These are phyloP conservation scores for Aspergillus neoniger DNA, from an alignment of 2,329 filamentous ascomycete species.

Conservation along the genomic window DNA sequence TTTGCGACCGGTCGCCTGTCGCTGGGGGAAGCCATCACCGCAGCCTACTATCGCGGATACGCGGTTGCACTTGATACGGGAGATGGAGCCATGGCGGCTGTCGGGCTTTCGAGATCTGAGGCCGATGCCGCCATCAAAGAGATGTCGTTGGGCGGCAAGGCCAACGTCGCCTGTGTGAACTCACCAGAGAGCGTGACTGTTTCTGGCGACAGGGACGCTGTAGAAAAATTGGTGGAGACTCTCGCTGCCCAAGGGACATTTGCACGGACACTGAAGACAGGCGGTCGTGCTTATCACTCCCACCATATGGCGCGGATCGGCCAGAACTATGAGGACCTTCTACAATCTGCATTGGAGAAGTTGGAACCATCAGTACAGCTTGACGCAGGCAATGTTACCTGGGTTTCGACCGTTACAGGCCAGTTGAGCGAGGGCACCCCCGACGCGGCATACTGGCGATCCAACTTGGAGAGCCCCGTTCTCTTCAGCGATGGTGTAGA, in stretches of 20 bases:
- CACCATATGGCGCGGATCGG: conserved; percentile 21
- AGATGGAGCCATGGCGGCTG: no score
- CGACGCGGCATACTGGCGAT: conserved; percentile 6
- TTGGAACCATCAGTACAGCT: no score
- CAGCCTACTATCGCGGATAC: conserved; percentile 11
- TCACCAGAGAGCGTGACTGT: conserved; percentile 40
- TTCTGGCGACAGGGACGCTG: conserved; percentile 32
- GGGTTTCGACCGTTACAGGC: no score
- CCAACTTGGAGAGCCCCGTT: conserved; percentile 11
- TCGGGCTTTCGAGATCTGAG: no score
- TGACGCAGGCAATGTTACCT: no score
- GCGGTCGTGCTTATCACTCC: conserved; percentile 31
- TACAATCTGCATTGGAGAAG: no score
- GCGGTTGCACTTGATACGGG: no score
- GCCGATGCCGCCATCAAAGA: no score
- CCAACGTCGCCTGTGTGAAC: conserved; percentile 41
- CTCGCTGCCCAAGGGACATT: conserved; percentile 20
- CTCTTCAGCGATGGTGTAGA: conserved; percentile 7
- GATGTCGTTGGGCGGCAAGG: no score
- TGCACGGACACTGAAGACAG: conserved; percentile 23
- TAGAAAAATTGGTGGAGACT: conserved; percentile 22
- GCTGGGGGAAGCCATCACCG: conserved; percentile 7
- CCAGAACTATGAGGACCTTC: no score
- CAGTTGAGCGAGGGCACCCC: no score
- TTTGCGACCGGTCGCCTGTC: conserved; percentile 10